Percentiles rank a stretch among this genome's conserved stretches.
Conservation (phyloP, 495 filamentous ascomycete genomes). For the Annulohypoxylon stygium region DNA sequence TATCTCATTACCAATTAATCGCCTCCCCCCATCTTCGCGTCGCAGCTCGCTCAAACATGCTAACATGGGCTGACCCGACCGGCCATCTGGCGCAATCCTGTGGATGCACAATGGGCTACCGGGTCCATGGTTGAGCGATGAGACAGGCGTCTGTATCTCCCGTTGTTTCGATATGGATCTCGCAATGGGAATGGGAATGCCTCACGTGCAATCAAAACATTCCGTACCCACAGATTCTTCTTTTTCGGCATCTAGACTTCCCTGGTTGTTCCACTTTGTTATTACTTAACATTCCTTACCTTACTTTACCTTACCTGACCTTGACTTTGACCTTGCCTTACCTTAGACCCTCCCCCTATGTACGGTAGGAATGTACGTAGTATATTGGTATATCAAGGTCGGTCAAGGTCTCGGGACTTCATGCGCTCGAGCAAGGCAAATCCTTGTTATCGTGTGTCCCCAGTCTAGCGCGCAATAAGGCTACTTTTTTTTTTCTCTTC, state of each 20-base stretch:
- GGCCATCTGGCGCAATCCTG: not conserved
- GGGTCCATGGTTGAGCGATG: not conserved
- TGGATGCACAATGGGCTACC: conserved; percentile 3
- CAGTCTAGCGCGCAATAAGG: conserved; percentile 8
- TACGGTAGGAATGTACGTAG: too few relatives aligned
- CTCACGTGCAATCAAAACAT: not conserved
- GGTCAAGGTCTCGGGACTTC: conserved; percentile 32
- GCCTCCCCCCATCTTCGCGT: not conserved
- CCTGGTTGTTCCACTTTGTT: not conserved
- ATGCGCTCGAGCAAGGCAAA: conserved; percentile 23
- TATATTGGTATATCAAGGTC: conserved; percentile 6
- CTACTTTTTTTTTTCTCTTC: conserved; percentile 1
- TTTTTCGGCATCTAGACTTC: conserved; percentile 4
- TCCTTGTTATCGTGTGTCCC: conserved; percentile 23
- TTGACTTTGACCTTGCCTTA: not conserved
- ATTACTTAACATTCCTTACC: not conserved
- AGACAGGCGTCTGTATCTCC: conserved; percentile 12
- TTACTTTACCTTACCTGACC: not conserved
- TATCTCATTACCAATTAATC: not conserved
- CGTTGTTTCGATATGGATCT: not conserved
- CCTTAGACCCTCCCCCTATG: not conserved
- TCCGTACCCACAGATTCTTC: not conserved
- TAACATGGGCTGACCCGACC: not conserved
- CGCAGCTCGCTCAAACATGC: not conserved
- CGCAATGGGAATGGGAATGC: too few relatives aligned